Conservation (phyloP, 2,329 filamentous ascomycete genomes). For the Juglanconis juglandina region DNA sequence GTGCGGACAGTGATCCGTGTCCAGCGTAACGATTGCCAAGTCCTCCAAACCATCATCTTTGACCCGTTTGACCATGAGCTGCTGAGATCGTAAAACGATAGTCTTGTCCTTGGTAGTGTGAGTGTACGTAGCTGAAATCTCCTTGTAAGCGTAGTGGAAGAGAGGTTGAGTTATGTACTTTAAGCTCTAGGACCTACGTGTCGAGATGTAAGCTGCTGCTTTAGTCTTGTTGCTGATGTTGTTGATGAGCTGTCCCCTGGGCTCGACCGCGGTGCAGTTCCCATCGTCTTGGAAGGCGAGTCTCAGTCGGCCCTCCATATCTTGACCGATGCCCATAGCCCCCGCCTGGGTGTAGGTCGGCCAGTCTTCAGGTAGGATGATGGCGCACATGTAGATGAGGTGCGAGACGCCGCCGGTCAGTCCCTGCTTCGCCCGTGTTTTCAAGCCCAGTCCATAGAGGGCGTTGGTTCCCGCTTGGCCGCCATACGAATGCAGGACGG, state of each 20-base stretch:
- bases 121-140: constrained; percentile 10
- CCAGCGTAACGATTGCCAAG: constrained; percentile 1
- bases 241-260: neutral
- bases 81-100: constrained; percentile 2
- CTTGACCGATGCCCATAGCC: neutral
- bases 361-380: neutral
- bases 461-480: constrained; percentile 27
- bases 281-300: neutral
- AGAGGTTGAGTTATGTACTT: neutral
- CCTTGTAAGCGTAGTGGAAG: constrained; percentile 6
- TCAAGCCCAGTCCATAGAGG: constrained; percentile 19
- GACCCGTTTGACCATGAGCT: constrained; percentile 3
- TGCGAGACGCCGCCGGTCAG: constrained; percentile 21
- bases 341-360: neutral
- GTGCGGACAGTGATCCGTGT: constrained; percentile 12
- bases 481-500: constrained; percentile 26
- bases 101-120: constrained; percentile 8
- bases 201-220: neutral
- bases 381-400: constrained; percentile 22
- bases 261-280: neutral
- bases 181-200: neutral
- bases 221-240: neutral
- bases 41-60: neutral
- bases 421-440: constrained; percentile 12
- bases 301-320: neutral